These are phyloP conservation scores for Desmodesmus armatus DNA, from an alignment of 139 green algal species.

Conservation along the genomic window DNA sequence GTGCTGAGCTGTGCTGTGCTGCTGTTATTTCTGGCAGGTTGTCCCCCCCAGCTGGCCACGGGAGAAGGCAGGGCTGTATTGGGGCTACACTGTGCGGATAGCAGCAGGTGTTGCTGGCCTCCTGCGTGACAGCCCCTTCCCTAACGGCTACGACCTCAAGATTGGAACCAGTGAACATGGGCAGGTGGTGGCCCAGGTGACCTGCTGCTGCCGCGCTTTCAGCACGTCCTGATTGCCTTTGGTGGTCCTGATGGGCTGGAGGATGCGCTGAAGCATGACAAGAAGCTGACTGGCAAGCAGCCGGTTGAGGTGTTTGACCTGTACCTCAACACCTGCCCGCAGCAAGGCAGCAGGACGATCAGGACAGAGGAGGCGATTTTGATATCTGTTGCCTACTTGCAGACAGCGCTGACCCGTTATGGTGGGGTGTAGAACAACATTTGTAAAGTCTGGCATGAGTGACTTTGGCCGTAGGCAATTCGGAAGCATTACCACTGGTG, in stretches of 20 bases:
- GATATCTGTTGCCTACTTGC: slow-evolving; percentile 68
- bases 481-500: too few relatives aligned
- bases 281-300: slow-evolving; percentile 38
- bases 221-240: slow-evolving; percentile 85
- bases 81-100: slow-evolving; percentile 89
- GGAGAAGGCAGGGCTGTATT: slow-evolving; percentile 77
- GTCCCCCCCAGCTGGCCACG: slow-evolving; percentile 68
- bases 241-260: slow-evolving; percentile 75
- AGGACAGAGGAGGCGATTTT: slow-evolving; percentile 87
- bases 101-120: slow-evolving; percentile 69
- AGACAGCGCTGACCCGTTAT: slow-evolving; percentile 18
- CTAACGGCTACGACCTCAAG: slow-evolving; percentile 80
- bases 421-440: too few relatives aligned
- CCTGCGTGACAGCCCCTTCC: slow-evolving; percentile 69
- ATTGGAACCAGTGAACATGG: slow-evolving; percentile 71
- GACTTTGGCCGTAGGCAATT: too few relatives aligned
- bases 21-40: slow-evolving; percentile 2
- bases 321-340: slow-evolving; percentile 91
- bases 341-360: slow-evolving; percentile 89
- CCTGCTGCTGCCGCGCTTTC: slow-evolving; percentile 73
- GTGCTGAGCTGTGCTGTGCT: too few relatives aligned
- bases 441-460: too few relatives aligned
- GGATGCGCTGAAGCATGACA: slow-evolving; percentile 52
- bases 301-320: slow-evolving; percentile 65
- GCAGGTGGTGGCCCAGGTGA: slow-evolving; percentile 44